Evolutionary conservation across 768 basidiomycete species (phyloP).

Genomic region (Russula olivacea): DNA sequence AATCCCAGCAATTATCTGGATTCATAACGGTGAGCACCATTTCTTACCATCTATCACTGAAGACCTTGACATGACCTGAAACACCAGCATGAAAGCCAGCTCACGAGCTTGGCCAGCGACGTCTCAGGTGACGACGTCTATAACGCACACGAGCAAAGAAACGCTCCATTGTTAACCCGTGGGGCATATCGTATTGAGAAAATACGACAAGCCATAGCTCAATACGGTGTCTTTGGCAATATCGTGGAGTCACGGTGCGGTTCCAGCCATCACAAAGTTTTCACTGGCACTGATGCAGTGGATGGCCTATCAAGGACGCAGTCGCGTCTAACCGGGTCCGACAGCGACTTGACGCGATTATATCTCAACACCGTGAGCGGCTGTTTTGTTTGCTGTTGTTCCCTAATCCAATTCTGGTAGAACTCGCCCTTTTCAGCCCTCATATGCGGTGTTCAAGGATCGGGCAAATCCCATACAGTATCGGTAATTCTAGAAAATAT

Average conservation of each 20-base stretch:
- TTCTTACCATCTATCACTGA: background rate
- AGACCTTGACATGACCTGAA: background rate
- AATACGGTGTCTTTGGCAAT: slow-evolving; percentile 59
- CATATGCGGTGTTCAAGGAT: slow-evolving; percentile 74
- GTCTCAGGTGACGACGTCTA: slow-evolving; percentile 2
- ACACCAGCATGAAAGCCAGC: slow-evolving; percentile 12
- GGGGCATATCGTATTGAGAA: slow-evolving; percentile 27
- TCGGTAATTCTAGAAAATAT: slow-evolving; percentile 65
- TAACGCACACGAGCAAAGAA: slow-evolving; percentile 27
- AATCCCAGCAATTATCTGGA: too few species aligned
- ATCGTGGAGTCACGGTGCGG: slow-evolving; percentile 15
- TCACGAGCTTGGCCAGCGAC: slow-evolving; percentile 1
- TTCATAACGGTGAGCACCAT: background rate
- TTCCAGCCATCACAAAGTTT: background rate
- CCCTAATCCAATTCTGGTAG: slow-evolving; percentile 31
- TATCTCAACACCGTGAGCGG: slow-evolving; percentile 61
- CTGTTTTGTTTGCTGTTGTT: background rate
- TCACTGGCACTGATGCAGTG: background rate
- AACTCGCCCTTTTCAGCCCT: slow-evolving; percentile 70
- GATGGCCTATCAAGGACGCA: background rate
- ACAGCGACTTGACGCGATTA: slow-evolving; percentile 35
- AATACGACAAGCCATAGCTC: slow-evolving; percentile 33
- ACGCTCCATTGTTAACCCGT: slow-evolving; percentile 31
- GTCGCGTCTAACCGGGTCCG: background rate
- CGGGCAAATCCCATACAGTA: slow-evolving; percentile 69